A percentile compares a stretch with the other conserved stretches of the same genome.
Conservation (phyloP, 2,329 filamentous ascomycete genomes). For the Plectosphaerella plurivora region DNA sequence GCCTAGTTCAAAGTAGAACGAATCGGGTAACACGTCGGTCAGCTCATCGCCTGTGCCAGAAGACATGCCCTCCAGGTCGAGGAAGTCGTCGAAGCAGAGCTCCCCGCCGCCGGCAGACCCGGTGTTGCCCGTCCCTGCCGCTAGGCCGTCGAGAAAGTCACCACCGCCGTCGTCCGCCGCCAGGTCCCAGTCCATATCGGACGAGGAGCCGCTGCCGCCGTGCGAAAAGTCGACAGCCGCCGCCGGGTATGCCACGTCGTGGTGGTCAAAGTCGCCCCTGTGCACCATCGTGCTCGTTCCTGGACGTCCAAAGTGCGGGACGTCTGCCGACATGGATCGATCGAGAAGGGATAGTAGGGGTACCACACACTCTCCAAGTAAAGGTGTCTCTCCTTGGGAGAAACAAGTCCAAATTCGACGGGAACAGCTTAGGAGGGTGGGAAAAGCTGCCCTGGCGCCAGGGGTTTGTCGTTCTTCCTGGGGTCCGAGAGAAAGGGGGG, state of each 20-base stretch:
- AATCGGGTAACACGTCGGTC: slow-evolving; percentile 7
- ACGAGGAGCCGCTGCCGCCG: slow-evolving; percentile 7
- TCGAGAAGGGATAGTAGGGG: no score
- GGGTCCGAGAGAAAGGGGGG: slow-evolving; percentile 7
- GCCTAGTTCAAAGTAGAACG: slow-evolving; percentile 12
- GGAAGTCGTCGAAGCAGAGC: slow-evolving; percentile 22
- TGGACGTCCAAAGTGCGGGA: slow-evolving; percentile 12
- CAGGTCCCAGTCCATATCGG: slow-evolving; percentile 5
- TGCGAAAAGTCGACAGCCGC: slow-evolving; percentile 6
- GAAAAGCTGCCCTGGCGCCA: background rate
- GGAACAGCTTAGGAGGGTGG: background rate
- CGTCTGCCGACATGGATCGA: slow-evolving; percentile 9
- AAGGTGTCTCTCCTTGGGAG: background rate
- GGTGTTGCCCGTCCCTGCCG: slow-evolving; percentile 1
- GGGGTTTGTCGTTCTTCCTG: background rate
- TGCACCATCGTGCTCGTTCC: slow-evolving; percentile 8
- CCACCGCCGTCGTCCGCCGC: slow-evolving; percentile 4
- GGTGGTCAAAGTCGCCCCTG: slow-evolving; percentile 1
- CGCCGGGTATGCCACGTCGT: slow-evolving; percentile 8
- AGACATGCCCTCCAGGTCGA: slow-evolving; percentile 16
- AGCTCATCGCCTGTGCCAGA: slow-evolving; percentile 8
- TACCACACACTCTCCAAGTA: no score
- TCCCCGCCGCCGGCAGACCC: slow-evolving; percentile 5
- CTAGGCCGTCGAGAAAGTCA: background rate
- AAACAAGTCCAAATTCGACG: background rate